Conservation (phyloP, 192 early-diverging fungal genomes). For the Entomortierella chlamydospora region DNA sequence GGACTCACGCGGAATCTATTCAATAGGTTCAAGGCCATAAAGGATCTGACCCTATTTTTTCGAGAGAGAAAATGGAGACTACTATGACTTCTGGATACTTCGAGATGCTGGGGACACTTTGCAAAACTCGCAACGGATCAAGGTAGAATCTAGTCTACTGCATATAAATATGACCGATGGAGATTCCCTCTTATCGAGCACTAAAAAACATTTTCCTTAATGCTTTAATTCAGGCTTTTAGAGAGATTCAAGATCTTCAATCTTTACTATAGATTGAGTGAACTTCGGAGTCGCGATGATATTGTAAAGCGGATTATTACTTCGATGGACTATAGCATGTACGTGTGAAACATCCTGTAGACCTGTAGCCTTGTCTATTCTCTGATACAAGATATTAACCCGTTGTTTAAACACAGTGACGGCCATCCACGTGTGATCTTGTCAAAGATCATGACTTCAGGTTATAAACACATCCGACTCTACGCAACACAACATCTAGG, state of each 20-base stretch:
- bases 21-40: constrained; percentile 56
- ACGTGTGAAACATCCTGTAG: not conserved
- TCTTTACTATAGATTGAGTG: constrained; percentile 81
- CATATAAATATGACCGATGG: not conserved
- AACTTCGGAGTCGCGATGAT: constrained; percentile 82
- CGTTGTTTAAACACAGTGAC: constrained; percentile 61
- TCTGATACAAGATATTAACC: not conserved
- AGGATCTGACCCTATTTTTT: constrained; percentile 75
- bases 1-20: not conserved
- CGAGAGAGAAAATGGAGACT: constrained; percentile 77
- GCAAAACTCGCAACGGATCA: constrained; percentile 72
- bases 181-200: no score
- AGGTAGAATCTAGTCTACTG: constrained; percentile 33
- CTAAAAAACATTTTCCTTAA: no score
- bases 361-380: no score
- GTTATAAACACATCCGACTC: constrained; percentile 81
- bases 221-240: no score
- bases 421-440: constrained; percentile 84
- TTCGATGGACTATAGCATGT: constrained; percentile 79
- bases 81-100: constrained; percentile 85
- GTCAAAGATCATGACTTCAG: constrained; percentile 87
- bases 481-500: constrained; percentile 81
- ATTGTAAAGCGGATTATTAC: constrained; percentile 78
- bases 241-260: constrained; percentile 86
- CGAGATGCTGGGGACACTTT: constrained; percentile 74